phyloP scores from a whole-genome alignment of 2,329 filamentous ascomycete genomes.

The Botrytis fragariae region DNA sequence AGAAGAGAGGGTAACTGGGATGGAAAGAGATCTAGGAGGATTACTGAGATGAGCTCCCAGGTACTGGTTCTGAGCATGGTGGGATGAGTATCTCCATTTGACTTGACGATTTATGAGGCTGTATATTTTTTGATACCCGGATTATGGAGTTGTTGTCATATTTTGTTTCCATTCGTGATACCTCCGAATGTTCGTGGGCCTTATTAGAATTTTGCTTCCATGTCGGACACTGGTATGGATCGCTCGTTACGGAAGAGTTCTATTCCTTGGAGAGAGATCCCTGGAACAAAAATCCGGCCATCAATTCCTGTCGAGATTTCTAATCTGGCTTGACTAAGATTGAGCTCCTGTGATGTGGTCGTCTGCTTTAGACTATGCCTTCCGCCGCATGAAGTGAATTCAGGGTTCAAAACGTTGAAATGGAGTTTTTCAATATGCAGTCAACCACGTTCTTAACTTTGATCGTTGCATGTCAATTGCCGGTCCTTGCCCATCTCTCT shows the following conservation, averaged over 20 bases:
- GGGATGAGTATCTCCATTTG: slow-evolving; percentile 6
- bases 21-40: slow-evolving; percentile 66
- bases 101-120: slow-evolving; percentile 9
- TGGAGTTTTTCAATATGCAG: neutral
- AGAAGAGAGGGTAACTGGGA: slow-evolving; percentile 63
- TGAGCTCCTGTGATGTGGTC: accelerated
- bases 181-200: neutral
- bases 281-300: neutral
- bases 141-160: slow-evolving; percentile 5
- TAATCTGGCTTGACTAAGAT: neutral
- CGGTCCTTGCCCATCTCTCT: neutral
- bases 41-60: slow-evolving; percentile 39
- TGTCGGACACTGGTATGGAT: neutral
- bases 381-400: neutral
- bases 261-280: neutral
- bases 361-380: neutral
- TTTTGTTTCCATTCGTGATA: neutral
- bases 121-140: slow-evolving; percentile 16
- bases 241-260: neutral
- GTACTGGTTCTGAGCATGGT: neutral
- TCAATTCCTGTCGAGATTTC: neutral
- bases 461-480: neutral
- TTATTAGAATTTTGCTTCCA: neutral
- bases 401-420: neutral
- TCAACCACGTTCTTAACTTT: neutral